A percentile compares a stretch with the other conserved stretches of the same genome.
phyloP scores from a whole-genome alignment of 140 eudicot genomes.

The Anethum foeniculum region DNA sequence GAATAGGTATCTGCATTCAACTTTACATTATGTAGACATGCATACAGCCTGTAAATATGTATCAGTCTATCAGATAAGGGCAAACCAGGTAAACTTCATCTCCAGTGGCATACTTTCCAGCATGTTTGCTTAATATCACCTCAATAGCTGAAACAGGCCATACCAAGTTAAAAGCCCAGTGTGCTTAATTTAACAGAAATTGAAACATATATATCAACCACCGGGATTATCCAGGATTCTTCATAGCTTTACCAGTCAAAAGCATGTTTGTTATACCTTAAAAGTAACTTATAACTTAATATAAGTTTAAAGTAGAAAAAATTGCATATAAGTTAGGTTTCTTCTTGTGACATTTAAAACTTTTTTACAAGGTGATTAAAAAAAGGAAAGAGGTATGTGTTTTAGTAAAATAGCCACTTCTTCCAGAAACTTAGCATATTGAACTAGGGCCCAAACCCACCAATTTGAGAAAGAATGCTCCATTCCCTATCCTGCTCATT shows the following conservation, averaged over 20 bases:
- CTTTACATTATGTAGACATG: not conserved
- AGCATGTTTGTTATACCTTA: not conserved
- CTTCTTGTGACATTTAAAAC: not conserved
- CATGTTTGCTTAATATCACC: conserved; percentile 45
- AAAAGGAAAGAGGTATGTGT: not conserved
- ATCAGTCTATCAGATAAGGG: conserved; percentile 2
- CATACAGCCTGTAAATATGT: not conserved
- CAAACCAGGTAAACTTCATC: conserved; percentile 61
- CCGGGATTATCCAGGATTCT: not conserved
- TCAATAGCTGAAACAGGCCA: conserved; percentile 58
- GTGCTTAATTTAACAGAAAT: conserved; percentile 13
- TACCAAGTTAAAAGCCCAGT: not conserved
- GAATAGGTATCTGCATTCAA: not conserved
- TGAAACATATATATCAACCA: not conserved
- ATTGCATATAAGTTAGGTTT: not conserved
- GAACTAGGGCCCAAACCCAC: not conserved
- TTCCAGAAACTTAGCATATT: not conserved
- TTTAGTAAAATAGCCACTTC: not conserved
- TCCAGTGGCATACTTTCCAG: conserved; percentile 79
- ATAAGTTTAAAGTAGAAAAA: not conserved
- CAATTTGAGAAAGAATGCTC: not conserved
- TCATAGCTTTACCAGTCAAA: not conserved
- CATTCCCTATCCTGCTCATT: not conserved
- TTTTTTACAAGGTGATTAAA: not conserved
- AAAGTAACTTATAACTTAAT: not conserved